A percentile compares a stretch with the other conserved stretches of the same genome.
These are phyloP conservation scores for Penicillium fimorum DNA, from an alignment of 495 filamentous ascomycete species.

Conservation along the genomic window DNA sequence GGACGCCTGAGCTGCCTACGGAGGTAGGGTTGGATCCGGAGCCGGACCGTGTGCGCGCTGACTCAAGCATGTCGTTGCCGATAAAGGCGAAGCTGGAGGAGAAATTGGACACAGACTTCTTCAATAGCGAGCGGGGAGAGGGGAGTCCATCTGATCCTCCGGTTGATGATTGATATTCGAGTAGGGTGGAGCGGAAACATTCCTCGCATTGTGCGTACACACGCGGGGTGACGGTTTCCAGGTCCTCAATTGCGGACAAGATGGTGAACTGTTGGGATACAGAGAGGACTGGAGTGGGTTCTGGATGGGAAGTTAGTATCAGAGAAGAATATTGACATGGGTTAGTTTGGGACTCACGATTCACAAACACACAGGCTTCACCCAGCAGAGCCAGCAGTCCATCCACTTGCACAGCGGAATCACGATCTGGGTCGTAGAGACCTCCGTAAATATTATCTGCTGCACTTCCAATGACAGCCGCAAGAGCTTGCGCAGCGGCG, in stretches of 20 bases:
- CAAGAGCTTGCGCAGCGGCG: conserved; percentile 67
- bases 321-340: background rate
- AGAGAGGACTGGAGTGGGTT: conserved; percentile 36
- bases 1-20: conserved; percentile 53
- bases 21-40: conserved; percentile 46
- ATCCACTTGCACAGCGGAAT: conserved; percentile 80
- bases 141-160: conserved; percentile 43
- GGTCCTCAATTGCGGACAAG: conserved; percentile 77
- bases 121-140: conserved; percentile 62
- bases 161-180: conserved; percentile 47
- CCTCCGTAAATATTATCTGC: conserved; percentile 87
- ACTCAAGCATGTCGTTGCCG: conserved; percentile 67
- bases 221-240: conserved; percentile 70
- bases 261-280: conserved; percentile 70
- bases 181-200: conserved; percentile 58
- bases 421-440: conserved; percentile 73
- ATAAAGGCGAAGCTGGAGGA: conserved; percentile 65
- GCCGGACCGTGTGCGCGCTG: conserved; percentile 47
- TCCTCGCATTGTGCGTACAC: conserved; percentile 69
- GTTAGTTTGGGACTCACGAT: conserved; percentile 46
- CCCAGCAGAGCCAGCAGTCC: conserved; percentile 80
- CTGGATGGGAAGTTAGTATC: conserved; percentile 26
- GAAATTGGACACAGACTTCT: conserved; percentile 61
- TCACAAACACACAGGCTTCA: conserved; percentile 73
- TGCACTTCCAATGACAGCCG: conserved; percentile 77